Base-by-base conservation (phyloP, 768 basidiomycete genomes). In the Kondoa subrosea region DNA sequence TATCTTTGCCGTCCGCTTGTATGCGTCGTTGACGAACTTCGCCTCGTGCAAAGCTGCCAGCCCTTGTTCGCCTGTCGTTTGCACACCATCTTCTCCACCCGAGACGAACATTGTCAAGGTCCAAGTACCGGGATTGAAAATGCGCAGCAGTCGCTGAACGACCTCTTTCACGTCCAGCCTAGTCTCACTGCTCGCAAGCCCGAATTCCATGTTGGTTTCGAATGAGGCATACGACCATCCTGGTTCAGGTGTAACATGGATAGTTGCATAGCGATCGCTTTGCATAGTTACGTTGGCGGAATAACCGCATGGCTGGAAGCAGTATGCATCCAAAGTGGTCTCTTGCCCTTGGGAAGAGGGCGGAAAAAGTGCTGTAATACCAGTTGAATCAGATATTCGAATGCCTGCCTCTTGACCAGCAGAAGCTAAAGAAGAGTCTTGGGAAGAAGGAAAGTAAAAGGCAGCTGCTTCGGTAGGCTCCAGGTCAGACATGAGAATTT, bases 141-240 rank as follows among this genome's bases (percentile, higher is more conserved):
- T 95, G 72, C 81, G 79, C 32, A 96, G 88, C 32, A 99, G 91
- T 67, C 89, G 87, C 70, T 85, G 85, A 67, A 97, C 83, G 67
- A 96, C 84, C 21, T 85, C 85, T 73, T 83, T 80, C 58, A 97
- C 79, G 1, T 17, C 26, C 56, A 63, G 71, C 75, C 71, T 57
- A 8, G 40, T 8, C 26, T 30, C 34, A 14, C 64, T 34, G 27
- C 75, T 76, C 63, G 76, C 72, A 40, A 76, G 74, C 8, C 73
- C 72, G 61, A 76, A 69, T 56, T 89, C 89, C n/a, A 95, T 84
- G 78, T 99, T 99, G 80, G 90, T 93, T 78, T 99, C 95, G 80
- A 99, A 97, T 74, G 88, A 90, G 71, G 95, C 95, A 77, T 95
- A 99, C 59, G 91, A 95, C 88, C 91, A 97, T 67, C 89, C 93